A percentile compares a stretch with the other conserved stretches of the same genome.
Conservation (phyloP, 192 early-diverging fungal species). For the Coemansia sp. region DNA sequence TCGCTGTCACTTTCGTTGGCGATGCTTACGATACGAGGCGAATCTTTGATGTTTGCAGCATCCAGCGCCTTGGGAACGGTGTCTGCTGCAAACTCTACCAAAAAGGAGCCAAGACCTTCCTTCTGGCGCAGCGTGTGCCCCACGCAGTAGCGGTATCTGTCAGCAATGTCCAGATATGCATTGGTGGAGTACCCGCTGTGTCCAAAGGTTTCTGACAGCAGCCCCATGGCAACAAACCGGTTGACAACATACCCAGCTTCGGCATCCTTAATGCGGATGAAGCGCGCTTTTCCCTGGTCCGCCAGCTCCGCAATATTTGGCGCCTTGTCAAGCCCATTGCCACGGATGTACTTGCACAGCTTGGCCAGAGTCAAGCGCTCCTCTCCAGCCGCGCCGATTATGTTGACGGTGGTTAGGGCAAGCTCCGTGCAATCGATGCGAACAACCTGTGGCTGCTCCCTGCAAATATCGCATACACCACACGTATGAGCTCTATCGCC, state of each 20-base stretch:
- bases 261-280: slow-evolving; percentile 24
- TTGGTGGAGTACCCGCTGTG: slow-evolving; percentile 66
- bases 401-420: slow-evolving; percentile 25
- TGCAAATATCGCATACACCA: slow-evolving; percentile 34
- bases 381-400: slow-evolving; percentile 21
- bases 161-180: slow-evolving; percentile 53
- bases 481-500: slow-evolving; percentile 50
- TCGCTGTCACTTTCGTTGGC: no score
- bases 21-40: no score
- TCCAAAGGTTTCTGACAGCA: slow-evolving; percentile 62
- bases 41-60: not conserved
- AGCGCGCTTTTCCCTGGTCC: slow-evolving; percentile 15
- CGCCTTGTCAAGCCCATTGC: slow-evolving; percentile 20
- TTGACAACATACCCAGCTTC: slow-evolving; percentile 63
- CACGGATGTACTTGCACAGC: slow-evolving; percentile 39
- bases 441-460: slow-evolving; percentile 10
- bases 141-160: slow-evolving; percentile 10
- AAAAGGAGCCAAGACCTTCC: slow-evolving; percentile 26
- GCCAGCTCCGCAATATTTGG: slow-evolving; percentile 34
- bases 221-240: slow-evolving; percentile 51
- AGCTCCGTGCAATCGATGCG: slow-evolving; percentile 55
- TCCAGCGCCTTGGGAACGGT: slow-evolving; percentile 8
- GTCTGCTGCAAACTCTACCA: slow-evolving; percentile 23
- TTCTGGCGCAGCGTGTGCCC: slow-evolving; percentile 25
- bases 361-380: slow-evolving; percentile 36